A percentile compares a stretch with the other conserved stretches of the same genome.
Conservation (phyloP, 495 filamentous ascomycete species). For the Glonium stellatum region DNA sequence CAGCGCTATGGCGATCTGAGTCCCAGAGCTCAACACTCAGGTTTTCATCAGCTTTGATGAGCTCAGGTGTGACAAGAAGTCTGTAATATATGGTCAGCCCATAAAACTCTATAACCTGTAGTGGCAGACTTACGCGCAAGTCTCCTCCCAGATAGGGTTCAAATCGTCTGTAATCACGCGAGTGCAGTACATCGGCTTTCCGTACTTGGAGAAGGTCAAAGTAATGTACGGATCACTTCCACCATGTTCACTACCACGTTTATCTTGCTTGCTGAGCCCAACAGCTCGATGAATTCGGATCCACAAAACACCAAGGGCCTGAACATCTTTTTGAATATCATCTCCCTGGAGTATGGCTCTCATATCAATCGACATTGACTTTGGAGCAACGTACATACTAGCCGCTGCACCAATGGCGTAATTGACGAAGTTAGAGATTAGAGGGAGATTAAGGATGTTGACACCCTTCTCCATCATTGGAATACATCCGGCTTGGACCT, state of each 20-base stretch:
- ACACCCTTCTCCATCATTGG: constrained; percentile 84
- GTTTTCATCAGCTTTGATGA: constrained; percentile 89
- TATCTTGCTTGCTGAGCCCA: constrained; percentile 87
- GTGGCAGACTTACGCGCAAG: constrained; percentile 48
- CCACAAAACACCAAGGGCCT: constrained; percentile 81
- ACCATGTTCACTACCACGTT: constrained; percentile 71
- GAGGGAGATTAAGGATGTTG: constrained; percentile 83
- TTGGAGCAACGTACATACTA: constrained; percentile 92
- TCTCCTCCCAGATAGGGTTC: constrained; percentile 90
- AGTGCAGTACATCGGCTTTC: constrained; percentile 96
- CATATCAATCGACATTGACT: constrained; percentile 86
- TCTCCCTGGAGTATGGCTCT: constrained; percentile 86
- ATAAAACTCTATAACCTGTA: background rate
- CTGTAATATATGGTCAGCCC: background rate
- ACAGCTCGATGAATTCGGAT: constrained; percentile 81
- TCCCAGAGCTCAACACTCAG: constrained; percentile 94
- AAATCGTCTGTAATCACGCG: constrained; percentile 90
- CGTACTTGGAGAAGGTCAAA: constrained; percentile 73
- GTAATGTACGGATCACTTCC: constrained; percentile 91
- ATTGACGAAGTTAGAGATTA: constrained; percentile 96
- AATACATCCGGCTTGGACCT: constrained; percentile 83
- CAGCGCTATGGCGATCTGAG: constrained; percentile 77
- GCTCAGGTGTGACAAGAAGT: constrained; percentile 72
- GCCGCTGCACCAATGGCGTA: constrained; percentile 84
- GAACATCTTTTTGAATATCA: constrained; percentile 78